Conservation (phyloP, 1,284 basidiomycete genomes). For the Cutaneotrichosporon arboriforme region DNA sequence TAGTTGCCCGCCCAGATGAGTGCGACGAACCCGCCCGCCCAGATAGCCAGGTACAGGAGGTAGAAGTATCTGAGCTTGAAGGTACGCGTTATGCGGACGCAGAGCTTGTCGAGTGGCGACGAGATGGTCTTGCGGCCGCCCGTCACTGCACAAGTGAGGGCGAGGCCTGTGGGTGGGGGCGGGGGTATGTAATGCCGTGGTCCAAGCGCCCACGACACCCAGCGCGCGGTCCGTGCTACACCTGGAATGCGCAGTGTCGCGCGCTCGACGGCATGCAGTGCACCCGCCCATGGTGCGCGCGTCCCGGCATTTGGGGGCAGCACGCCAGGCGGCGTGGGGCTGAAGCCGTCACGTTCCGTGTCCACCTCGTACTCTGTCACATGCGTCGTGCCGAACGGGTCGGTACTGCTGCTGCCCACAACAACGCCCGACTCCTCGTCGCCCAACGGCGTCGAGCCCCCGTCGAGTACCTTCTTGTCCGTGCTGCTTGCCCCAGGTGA, state of each 20-base stretch:
- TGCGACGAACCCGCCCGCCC: constrained; percentile 31
- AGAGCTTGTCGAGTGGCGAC: constrained; percentile 4
- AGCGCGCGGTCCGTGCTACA: not conserved
- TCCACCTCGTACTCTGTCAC: too few relatives aligned
- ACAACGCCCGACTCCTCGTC: too few relatives aligned
- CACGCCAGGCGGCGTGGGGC: too few relatives aligned
- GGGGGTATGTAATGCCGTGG: not conserved
- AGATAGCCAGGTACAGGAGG: constrained; percentile 27
- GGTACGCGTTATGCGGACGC: not conserved
- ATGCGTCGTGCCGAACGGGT: too few relatives aligned
- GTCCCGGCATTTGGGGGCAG: too few relatives aligned
- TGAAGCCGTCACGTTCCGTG: too few relatives aligned
- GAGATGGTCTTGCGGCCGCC: not conserved
- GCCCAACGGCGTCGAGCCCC: too few relatives aligned
- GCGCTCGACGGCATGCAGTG: not conserved
- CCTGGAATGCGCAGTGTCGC: not conserved
- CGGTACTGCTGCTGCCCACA: too few relatives aligned
- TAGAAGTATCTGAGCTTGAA: constrained; percentile 5
- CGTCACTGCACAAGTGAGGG: not conserved
- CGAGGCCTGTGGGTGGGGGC: not conserved
- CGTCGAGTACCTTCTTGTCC: too few relatives aligned
- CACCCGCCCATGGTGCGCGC: not conserved
- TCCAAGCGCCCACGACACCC: constrained; percentile 7
- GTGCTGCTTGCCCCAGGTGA: too few relatives aligned
- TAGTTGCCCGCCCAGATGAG: constrained; percentile 40